Base-by-base conservation (phyloP, 192 early-diverging fungal species). In the Entophlyctis luteolus region DNA sequence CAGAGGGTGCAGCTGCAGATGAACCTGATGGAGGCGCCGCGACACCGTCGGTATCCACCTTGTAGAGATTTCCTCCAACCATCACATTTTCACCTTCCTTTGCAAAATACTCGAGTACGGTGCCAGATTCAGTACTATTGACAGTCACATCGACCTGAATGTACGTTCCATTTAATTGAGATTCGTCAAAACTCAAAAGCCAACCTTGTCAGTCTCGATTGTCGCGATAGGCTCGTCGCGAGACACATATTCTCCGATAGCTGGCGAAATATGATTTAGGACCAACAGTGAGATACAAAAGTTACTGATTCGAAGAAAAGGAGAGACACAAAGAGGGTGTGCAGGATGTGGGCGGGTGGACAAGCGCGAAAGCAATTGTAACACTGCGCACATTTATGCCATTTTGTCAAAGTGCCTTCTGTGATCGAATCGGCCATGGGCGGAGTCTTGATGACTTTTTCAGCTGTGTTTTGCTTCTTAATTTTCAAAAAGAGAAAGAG, bases 161-260 rank as follows among this genome's bases (percentile, higher is more conserved):
- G n/a, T n/a, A n/a, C n/a, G n/a, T n/a, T n/a, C n/a, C n/a, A n/a
- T n/a, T n/a, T n/a, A n/a, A n/a, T n/a, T n/a, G n/a, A n/a, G n/a
- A n/a, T n/a, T n/a, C n/a, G n/a, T n/a, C n/a, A n/a, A n/a, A n/a
- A n/a, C n/a, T n/a, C n/a, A n/a, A n/a, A n/a, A n/a, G n/a, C n/a
- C 97, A 58, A 99, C 87, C 85, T 99, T 99, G 85, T 99, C 97
- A 39, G 97, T 99, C 75, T 99, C 97, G 54, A 99, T 98, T 32
- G 94, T 95, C 27, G 94, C 94, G 29, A 98, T 85, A 70, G 91
- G 90, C 70, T 99, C 97, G 68, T 99, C 97, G 62, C 91, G 84
- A 59, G 85, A 82, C 66, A 99, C 89, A 78, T 86, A 95, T 60
- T 99, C 95, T 73, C 97, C 97, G 36, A 95, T 86, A 84, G 94